phyloP scores from a whole-genome alignment of 2,329 filamentous ascomycete genomes.

The Drechslera avenae region DNA sequence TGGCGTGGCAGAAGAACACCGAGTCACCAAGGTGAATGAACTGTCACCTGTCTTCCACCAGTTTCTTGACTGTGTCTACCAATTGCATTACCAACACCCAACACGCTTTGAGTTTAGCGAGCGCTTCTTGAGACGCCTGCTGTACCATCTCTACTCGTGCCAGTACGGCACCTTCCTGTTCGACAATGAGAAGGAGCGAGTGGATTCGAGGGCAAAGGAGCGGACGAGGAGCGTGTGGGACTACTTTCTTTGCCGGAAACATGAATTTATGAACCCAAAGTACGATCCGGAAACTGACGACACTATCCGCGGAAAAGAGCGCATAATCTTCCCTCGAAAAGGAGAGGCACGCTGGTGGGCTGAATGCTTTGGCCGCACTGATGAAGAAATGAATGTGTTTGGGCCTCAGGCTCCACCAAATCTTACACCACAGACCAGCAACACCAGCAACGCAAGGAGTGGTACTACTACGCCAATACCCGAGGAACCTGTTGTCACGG shows the following conservation, averaged over 20 bases:
- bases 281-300: conserved; percentile 81
- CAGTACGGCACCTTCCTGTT: conserved; percentile 97
- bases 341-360: conserved; percentile 92
- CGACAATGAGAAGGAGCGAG: conserved; percentile 89
- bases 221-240: conserved; percentile 90
- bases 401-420: conserved; percentile 33
- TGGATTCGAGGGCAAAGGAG: conserved; percentile 70
- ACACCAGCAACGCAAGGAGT: conserved; percentile 29
- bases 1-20: conserved; percentile 59
- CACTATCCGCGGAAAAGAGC: conserved; percentile 76
- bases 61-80: conserved; percentile 92
- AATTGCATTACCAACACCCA: conserved; percentile 83
- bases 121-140: conserved; percentile 81
- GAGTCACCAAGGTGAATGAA: conserved; percentile 83
- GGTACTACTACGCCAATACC: conserved; percentile 35
- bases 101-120: conserved; percentile 96
- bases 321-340: conserved; percentile 79
- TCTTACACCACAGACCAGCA: conserved; percentile 38
- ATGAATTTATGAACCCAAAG: conserved; percentile 80
- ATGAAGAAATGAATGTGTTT: conserved; percentile 87
- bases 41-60: conserved; percentile 97
- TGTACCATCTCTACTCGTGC: conserved; percentile 94
- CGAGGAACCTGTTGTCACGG: conserved; percentile 43
- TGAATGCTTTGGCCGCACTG: conserved; percentile 81
- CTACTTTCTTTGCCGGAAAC: conserved; percentile 82